Percentiles rank a stretch among this genome's conserved stretches.
Evolutionary conservation across 306 rosid species (phyloP).

Genomic region (Lathyrus aphaca): DNA sequence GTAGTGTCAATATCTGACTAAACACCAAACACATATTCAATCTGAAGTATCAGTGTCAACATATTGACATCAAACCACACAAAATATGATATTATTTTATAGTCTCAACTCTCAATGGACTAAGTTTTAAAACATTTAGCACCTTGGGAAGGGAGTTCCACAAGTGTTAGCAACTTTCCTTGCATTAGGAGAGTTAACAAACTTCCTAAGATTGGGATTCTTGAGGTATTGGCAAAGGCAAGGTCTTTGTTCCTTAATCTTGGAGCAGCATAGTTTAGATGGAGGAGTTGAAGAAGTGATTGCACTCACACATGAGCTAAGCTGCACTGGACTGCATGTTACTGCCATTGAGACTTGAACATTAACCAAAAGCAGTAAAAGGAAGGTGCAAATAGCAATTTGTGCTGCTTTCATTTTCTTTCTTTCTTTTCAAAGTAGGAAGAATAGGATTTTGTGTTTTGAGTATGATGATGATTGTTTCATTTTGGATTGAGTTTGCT

Average conservation of each 20-base stretch:
- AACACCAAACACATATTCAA: neutral
- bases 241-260: slow-evolving; percentile 92
- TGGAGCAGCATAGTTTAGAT: slow-evolving; percentile 75
- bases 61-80: slow-evolving; percentile 50
- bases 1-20: neutral
- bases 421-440: slow-evolving; percentile 38
- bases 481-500: slow-evolving; percentile 46
- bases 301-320: slow-evolving; percentile 89
- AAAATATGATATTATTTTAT: slow-evolving; percentile 37
- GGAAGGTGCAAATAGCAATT: slow-evolving; percentile 55
- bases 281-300: slow-evolving; percentile 82
- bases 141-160: slow-evolving; percentile 92
- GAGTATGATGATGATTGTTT: slow-evolving; percentile 29
- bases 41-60: neutral
- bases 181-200: slow-evolving; percentile 92
- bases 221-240: slow-evolving; percentile 92
- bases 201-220: slow-evolving; percentile 87
- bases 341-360: slow-evolving; percentile 63
- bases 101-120: slow-evolving; percentile 41
- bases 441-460: slow-evolving; percentile 11
- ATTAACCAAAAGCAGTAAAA: slow-evolving; percentile 56
- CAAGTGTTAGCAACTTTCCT: slow-evolving; percentile 90
- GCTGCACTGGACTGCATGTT: slow-evolving; percentile 81
- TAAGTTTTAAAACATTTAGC: slow-evolving; percentile 15
- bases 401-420: slow-evolving; percentile 71